Evolutionary conservation across 1,284 basidiomycete species (phyloP), one percentile per base, ranked within the genome.

Genomic region (Apiotrichum sp.): DNA sequence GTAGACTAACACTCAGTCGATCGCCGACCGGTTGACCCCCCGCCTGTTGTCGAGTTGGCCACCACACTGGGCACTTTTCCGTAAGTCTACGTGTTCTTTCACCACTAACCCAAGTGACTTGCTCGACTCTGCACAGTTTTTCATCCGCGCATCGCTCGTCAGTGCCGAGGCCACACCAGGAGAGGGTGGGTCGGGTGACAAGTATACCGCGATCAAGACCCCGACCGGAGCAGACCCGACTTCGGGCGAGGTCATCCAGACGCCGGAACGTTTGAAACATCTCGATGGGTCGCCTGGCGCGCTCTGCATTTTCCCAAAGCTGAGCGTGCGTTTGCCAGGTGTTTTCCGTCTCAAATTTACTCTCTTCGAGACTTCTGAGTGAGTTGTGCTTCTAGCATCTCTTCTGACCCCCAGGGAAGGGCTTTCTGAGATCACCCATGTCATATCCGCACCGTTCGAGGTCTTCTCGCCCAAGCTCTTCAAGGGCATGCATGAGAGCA

Each of bases 401-500:
- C 35, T 52, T 47, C 39, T 16, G 13, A 10, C 4, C 10, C 49
- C 5, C 58, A 73, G 71, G 7, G 51, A 56, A 11, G 72, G 70
- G 8, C 50, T 72, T 16, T 47, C 56, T 5, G 69, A 75, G 53
- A 59, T 76, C 16, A 63, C 67, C 0, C 58, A 65, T n/a, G 65
- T 66, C 8, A 61, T 75, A 4, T 72, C 75, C 1, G 73, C 75
- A 6, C 59, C 65, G 10, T 78, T 78, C 47, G 74, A 77, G 53
- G 77, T 78, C 16, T 77, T 73, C 53, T 77, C 75, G 16, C 77
- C 77, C 7, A 78, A 78, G 54, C 62, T 74, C 9, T 78, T 77
- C 68, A 74, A 70, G 45, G 77, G 77, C 29, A 78, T 78, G 77
- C 67, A 69, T 13, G 72, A 73, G 42, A 74, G 71, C 46, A 78